A percentile compares a stretch with the other conserved stretches of the same genome.
phyloP scores from a whole-genome alignment of 2,329 filamentous ascomycete species.

The Colletotrichum sp. region DNA sequence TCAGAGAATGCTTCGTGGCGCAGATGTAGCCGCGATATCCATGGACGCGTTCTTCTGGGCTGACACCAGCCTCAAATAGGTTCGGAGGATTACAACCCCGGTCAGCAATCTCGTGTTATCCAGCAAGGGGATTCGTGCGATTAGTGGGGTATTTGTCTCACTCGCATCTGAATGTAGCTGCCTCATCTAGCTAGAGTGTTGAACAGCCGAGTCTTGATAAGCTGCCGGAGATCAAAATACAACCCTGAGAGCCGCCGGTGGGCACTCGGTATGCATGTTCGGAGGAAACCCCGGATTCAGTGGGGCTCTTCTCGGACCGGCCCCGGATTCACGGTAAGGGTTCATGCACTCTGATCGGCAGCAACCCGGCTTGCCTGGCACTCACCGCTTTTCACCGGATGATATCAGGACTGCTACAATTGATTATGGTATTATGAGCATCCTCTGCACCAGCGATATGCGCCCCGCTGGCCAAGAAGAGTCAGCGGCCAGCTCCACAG shows the following conservation, averaged over 20 bases:
- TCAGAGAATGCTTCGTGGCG: background rate
- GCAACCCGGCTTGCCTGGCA: background rate
- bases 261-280: background rate
- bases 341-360: background rate
- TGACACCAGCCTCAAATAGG: background rate
- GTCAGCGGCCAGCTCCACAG: background rate
- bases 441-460: background rate
- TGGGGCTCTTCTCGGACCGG: background rate
- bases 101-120: background rate
- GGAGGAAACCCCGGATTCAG: background rate
- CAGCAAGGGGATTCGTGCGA: background rate
- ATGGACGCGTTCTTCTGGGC: background rate
- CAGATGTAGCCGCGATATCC: background rate
- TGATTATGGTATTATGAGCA: accelerated
- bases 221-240: background rate
- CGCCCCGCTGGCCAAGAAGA: background rate
- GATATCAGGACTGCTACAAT: accelerated
- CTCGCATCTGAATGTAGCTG: background rate
- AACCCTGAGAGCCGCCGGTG: background rate
- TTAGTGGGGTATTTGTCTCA: background rate
- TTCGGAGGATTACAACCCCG: background rate
- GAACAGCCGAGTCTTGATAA: background rate
- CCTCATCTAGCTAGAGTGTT: background rate
- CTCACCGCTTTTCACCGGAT: background rate
- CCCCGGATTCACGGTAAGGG: background rate